Conservation (phyloP, 148 eudicot species). For the Spergularia bocconei region DNA sequence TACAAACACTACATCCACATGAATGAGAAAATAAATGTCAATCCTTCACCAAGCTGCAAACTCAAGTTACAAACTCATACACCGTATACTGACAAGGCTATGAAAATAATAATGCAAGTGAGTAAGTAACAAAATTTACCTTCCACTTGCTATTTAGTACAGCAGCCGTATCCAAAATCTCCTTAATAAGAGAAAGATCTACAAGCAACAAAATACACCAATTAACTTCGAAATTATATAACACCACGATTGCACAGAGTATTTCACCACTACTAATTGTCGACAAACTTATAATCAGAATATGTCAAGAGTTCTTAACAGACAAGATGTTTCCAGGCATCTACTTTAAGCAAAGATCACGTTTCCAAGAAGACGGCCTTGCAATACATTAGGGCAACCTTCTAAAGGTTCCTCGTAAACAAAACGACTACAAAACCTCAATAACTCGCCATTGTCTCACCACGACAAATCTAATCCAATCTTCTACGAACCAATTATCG, state of each 20-base stretch:
- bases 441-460: neutral
- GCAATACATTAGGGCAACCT: neutral
- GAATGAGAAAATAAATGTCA: neutral
- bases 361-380: neutral
- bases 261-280: neutral
- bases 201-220: constrained; percentile 27
- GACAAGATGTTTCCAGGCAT: neutral
- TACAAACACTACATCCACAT: neutral
- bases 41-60: neutral
- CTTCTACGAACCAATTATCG: neutral
- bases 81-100: neutral
- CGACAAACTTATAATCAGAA: neutral
- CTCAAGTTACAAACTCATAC: neutral
- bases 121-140: constrained; percentile 36
- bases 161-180: constrained; percentile 55
- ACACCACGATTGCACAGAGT: neutral
- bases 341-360: too few species aligned
- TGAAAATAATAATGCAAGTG: neutral
- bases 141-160: constrained; percentile 84
- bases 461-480: neutral
- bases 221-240: neutral
- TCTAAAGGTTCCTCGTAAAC: neutral
- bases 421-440: neutral
- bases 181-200: constrained; percentile 86
- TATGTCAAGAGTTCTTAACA: neutral